Evolutionary conservation across 2,329 filamentous ascomycete species (phyloP).

Genomic region (Cladophialophora chaetospira): DNA sequence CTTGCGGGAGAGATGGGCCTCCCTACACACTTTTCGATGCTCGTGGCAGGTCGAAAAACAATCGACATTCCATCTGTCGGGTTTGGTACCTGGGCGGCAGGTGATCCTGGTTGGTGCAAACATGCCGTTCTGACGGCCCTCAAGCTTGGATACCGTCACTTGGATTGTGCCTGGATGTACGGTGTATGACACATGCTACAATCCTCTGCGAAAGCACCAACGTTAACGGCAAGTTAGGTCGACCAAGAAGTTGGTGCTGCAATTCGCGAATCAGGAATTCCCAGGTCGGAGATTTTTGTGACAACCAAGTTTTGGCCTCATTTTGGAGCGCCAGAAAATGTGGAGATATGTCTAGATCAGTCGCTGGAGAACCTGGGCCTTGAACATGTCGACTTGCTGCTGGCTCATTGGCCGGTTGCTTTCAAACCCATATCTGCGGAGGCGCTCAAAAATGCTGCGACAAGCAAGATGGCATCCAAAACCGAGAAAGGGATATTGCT

Average conservation of each 20-base stretch:
- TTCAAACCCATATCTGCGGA: conserved; percentile 16
- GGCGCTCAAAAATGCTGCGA: conserved; percentile 15
- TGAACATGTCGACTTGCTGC: conserved; percentile 72
- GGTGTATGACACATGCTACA: conserved; percentile 20
- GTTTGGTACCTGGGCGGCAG: conserved; percentile 31
- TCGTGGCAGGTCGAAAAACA: conserved; percentile 44
- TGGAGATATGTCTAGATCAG: conserved; percentile 56
- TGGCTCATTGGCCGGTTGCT: conserved; percentile 56
- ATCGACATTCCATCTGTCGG: conserved; percentile 38
- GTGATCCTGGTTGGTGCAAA: conserved; percentile 25
- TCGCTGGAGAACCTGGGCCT: conserved; percentile 67
- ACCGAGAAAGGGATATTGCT: conserved; percentile 11
- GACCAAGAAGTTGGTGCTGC: conserved; percentile 56
- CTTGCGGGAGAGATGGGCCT: conserved; percentile 40
- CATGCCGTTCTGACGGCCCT: conserved; percentile 52
- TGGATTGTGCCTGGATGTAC: conserved; percentile 60
- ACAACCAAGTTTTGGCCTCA: conserved; percentile 58
- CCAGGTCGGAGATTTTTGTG: conserved; percentile 55
- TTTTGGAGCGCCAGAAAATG: conserved; percentile 49
- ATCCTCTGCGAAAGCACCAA: neutral
- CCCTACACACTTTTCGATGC: conserved; percentile 46
- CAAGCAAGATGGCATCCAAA: neutral
- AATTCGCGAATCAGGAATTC: conserved; percentile 55
- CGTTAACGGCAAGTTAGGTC: conserved; percentile 38
- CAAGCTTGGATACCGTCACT: conserved; percentile 54